These are phyloP conservation scores for Botryotinia globosa DNA, from an alignment of 2,329 filamentous ascomycete species.

Conservation along the genomic window DNA sequence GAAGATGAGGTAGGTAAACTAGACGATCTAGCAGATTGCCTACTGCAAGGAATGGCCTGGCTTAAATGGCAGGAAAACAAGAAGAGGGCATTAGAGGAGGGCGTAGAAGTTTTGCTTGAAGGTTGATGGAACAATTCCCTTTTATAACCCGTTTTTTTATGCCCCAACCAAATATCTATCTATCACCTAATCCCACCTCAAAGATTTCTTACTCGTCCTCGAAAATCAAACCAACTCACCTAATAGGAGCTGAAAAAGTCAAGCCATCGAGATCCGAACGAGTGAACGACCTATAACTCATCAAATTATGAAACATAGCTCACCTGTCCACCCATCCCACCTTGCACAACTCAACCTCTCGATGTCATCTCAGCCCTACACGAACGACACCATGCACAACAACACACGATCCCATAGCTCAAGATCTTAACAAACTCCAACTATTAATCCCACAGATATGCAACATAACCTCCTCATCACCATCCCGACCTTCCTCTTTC, in stretches of 20 bases:
- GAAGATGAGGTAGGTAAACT: conserved; percentile 53
- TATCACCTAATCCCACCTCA: background rate
- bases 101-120: conserved; percentile 37
- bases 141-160: background rate
- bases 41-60: conserved; percentile 76
- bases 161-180: background rate
- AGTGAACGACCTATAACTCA: background rate
- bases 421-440: background rate
- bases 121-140: background rate
- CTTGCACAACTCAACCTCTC: background rate
- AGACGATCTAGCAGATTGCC: conserved; percentile 77
- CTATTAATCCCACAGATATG: background rate
- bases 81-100: conserved; percentile 37
- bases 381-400: background rate
- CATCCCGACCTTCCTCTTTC: background rate
- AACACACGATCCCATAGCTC: background rate
- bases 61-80: conserved; percentile 69
- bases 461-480: background rate
- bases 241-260: background rate
- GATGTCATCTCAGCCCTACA: background rate
- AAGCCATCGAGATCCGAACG: background rate
- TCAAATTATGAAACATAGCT: background rate
- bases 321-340: background rate
- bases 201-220: background rate
- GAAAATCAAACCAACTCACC: background rate